Evolutionary conservation across 306 rosid species (phyloP), one percentile per base, ranked within the genome.

Genomic region (Astragalus membranaceus): DNA sequence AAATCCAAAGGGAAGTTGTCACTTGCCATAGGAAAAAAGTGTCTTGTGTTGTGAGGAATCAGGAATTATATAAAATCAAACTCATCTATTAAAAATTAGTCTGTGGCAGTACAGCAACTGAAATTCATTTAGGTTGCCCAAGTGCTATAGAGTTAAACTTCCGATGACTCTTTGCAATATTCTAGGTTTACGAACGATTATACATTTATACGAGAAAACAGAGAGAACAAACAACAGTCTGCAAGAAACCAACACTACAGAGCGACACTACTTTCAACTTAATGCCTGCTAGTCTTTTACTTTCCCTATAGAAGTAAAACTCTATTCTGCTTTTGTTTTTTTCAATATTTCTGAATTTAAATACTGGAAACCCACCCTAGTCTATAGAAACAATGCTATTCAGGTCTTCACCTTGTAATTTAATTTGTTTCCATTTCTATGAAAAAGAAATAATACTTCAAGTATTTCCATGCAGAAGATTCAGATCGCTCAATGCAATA

Each of bases 21-120:
- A 20, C 47, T 36, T 36, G 2, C 46, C 4, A 41, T n/a, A 58
- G 10, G 8, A 9, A 67, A 65, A 26, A 64, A 61, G 56, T 52
- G 29, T 12, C 48, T 2, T 10, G 17, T 15, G 33, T 2, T 10
- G 16, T 14, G 33, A 64, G 36, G 32, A 68, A 59, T 39, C 15
- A 63, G 37, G 52, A 70, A 57, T 41, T 52, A 59, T 29, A 61
- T 37, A 53, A 65, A 76, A 62, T 52, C 20, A 43, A 70, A 29
- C 59, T 65, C 42, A 36, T 44, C 48, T 13, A 59, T 11, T 32
- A 37, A 55, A 65, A 42, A 39, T 61, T 3, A 65, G 30, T 10
- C 55, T 10, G 50, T 12, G 32, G 50, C 50, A 20, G 13, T 33
- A 41, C 50, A 20, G 13, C 32, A 41, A 39, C 23, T 29, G 17